Conservation (phyloP, 164 flowering plant species). For the Magnolia officinalis region DNA sequence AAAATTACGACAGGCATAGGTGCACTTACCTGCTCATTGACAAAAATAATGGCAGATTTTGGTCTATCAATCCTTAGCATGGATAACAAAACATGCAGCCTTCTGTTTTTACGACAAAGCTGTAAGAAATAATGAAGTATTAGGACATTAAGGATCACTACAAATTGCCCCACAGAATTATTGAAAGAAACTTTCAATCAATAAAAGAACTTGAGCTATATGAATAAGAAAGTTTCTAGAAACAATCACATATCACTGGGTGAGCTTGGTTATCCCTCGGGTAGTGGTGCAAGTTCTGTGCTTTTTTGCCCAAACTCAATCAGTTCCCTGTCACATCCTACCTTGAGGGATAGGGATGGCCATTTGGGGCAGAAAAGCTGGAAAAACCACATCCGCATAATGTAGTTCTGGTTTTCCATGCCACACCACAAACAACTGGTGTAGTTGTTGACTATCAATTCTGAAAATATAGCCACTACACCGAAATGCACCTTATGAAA, state of each 20-base stretch:
- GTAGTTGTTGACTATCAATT: background rate
- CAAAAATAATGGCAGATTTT: constrained; percentile 77
- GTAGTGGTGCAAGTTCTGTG: no score
- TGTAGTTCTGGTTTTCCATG: no score
- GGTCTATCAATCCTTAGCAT: constrained; percentile 60
- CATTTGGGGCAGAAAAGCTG: background rate
- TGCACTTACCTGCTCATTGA: constrained; percentile 70
- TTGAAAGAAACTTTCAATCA: background rate
- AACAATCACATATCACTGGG: no score
- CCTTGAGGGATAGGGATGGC: no score
- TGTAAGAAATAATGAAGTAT: constrained; percentile 23
- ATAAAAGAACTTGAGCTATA: background rate
- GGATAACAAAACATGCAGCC: constrained; percentile 44
- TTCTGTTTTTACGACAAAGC: constrained; percentile 51
- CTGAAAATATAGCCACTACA: background rate
- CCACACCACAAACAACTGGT: background rate
- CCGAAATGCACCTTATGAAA: background rate
- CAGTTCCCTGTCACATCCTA: no score
- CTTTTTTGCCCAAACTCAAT: no score
- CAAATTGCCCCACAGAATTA: background rate
- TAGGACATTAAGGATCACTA: constrained; percentile 11
- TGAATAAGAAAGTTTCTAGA: no score
- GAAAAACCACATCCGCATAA: background rate
- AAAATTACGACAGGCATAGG: background rate
- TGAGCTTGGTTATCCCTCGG: no score